A percentile compares a stretch with the other conserved stretches of the same genome.
Evolutionary conservation across 2,329 filamentous ascomycete genomes (phyloP).

Genomic region (Nigrospora oryzae): DNA sequence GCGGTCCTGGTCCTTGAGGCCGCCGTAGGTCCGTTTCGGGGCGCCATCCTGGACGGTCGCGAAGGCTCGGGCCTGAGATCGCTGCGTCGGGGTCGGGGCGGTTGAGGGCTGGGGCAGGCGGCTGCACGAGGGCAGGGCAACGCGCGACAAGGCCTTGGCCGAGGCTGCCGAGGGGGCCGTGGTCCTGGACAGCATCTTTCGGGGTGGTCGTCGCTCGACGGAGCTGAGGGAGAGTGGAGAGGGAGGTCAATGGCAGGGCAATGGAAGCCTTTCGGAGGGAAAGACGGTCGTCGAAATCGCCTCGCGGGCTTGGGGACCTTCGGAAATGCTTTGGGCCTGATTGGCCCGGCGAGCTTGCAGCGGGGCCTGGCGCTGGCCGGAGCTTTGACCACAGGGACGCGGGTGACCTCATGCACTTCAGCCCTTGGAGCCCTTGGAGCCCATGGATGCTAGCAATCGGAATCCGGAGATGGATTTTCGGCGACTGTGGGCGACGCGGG

Average conservation of each 20-base stretch:
- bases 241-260: slow-evolving; percentile 19
- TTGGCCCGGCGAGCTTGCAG: slow-evolving; percentile 4
- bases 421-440: too few relatives aligned
- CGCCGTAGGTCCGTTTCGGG: slow-evolving; percentile 69
- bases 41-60: slow-evolving; percentile 71
- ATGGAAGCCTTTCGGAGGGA: slow-evolving; percentile 3
- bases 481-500: too few relatives aligned
- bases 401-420: slow-evolving; percentile 6
- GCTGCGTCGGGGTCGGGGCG: slow-evolving; percentile 38
- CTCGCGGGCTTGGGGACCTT: slow-evolving; percentile 1
- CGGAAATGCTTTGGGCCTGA: slow-evolving; percentile 4
- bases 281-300: slow-evolving; percentile 2
- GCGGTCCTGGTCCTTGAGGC: slow-evolving; percentile 89
- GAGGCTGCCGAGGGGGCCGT: slow-evolving; percentile 30
- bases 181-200: slow-evolving; percentile 34
- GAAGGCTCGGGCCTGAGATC: slow-evolving; percentile 52
- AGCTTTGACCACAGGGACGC: slow-evolving; percentile 5
- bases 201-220: slow-evolving; percentile 24
- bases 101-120: slow-evolving; percentile 30
- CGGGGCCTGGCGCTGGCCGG: neutral
- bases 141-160: slow-evolving; percentile 29
- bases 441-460: too few relatives aligned
- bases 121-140: slow-evolving; percentile 20
- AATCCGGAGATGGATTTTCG: too few relatives aligned
- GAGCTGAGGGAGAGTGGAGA: slow-evolving; percentile 21